Evolutionary conservation across 2,329 filamentous ascomycete species (phyloP).

Genomic region (Hypoxylon sp.): DNA sequence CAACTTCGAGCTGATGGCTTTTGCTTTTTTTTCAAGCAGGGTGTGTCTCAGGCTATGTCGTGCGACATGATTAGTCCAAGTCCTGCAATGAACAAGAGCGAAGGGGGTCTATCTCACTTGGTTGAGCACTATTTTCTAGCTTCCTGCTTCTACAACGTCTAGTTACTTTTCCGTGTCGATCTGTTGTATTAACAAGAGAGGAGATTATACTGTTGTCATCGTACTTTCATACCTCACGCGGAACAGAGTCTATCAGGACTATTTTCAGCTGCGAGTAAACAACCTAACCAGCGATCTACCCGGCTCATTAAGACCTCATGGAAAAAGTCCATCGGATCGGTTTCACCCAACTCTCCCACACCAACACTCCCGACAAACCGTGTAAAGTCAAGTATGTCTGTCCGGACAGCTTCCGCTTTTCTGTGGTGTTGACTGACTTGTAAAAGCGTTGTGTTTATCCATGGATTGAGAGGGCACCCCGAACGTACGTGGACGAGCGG

Average conservation of each 20-base stretch:
- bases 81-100: neutral
- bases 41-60: neutral
- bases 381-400: neutral
- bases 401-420: neutral
- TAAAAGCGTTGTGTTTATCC: constrained; percentile 55
- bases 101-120: neutral
- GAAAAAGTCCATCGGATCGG: neutral
- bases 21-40: too few relatives aligned
- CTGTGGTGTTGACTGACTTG: neutral
- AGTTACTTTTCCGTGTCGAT: neutral
- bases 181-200: neutral
- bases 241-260: neutral
- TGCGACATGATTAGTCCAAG: neutral
- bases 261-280: neutral
- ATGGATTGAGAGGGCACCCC: constrained; percentile 56
- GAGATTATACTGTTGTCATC: neutral
- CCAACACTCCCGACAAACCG: neutral
- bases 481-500: constrained; percentile 50
- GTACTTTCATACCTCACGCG: neutral
- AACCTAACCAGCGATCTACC: neutral
- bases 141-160: neutral
- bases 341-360: neutral
- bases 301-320: neutral
- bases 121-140: too few relatives aligned
- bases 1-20: too few relatives aligned